Base-by-base conservation (phyloP, 352 stramenopile genomes). In the Blastocystis sp. region DNA sequence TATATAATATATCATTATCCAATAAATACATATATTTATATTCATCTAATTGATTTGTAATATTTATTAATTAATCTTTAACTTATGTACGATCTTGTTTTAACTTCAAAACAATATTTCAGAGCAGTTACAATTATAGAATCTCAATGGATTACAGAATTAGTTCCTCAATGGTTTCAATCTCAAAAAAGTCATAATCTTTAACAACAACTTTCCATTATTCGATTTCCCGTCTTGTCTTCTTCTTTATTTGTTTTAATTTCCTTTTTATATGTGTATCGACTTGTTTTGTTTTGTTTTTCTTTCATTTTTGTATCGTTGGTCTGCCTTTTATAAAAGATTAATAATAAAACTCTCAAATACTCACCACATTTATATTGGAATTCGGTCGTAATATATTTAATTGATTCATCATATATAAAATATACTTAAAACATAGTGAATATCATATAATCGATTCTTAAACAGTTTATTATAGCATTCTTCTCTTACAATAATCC, bases 81-180 rank as follows among this genome's bases (percentile, higher is more conserved):
- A 40, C 71, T 86, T 11, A 84, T 82, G 69, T 84, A 86, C 57
- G 80, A 88, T 64, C 70, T 88, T 33, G 78, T 88, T 54, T 83
- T 83, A 62, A 88, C 80, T 21, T 84, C 77, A 66, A 85, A 84
- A 55, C 78, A 88, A 65, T 88, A 86, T 69, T 82, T 86, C 58
- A 77, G 80, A 5, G 80, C 76, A 2, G 77, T 86, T 5, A 64
- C 85, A 23, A 70, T 83, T 19, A 83, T 88, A 47, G 78, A 88
- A 49, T 82, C 85, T 46, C 75, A 84, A 28, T 88, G 80, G 80
- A 73, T 88, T 5, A 37, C 84, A 10, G 78, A 86, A 55, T 48
- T 82, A 31, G 77, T 80, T 0, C 79, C 80, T 11, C 71, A 72
- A 4, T 84, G 86, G 37, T 88, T 88, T 55, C 54, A 28, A 16